Evolutionary conservation across 1,139 yeast genomes (phyloP), one percentile per base, ranked within the genome.

Genomic region (Torulaspora pretoriensis): DNA sequence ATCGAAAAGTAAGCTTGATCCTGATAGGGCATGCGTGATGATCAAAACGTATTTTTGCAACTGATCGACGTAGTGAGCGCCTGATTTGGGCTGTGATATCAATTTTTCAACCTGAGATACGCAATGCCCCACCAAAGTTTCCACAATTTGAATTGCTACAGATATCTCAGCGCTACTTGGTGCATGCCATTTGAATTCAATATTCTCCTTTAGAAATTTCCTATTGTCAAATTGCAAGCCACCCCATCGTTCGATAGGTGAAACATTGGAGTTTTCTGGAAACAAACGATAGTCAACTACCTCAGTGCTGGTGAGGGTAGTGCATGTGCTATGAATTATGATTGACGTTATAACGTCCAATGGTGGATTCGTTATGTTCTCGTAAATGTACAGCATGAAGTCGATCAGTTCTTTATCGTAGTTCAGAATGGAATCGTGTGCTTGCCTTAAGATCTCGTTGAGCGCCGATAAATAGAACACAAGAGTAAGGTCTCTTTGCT

Each of bases 401-500:
- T 72, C 75, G 6, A 66, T 57, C 6, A 88, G 60, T 29, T 80
- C 78, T 0, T 66, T 63, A 6, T 72, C 68, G 51, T 74, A 69
- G 0, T 68, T 64, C 9, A 82, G 59, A 2, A 83, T 62, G 17
- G 71, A 65, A 0, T 64, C 65, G 6, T 83, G 81, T 1, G 94
- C 83, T 51, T 83, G 85, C 12, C 89, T 82, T 35, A 85, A 64
- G 36, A 83, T 72, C 63, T 88, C 90, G 59, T 83, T 81, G 40
- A 90, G 67, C 2, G 89, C 77, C 2, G 81, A 74, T 38, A 88
- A 64, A 59, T 84, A 78, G 81, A 96, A 81, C 33, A 80, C 79
- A 12, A 92, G 68, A 9, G 83, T 78, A 37, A 84, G 83, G 63
- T 92, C 98, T 40, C 90, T 73, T 10, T 88, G 88, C 19, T 81